Evolutionary conservation across 2,329 filamentous ascomycete genomes (phyloP), one percentile per base, ranked within the genome.

Genomic region (Penicillium verrucosum): DNA sequence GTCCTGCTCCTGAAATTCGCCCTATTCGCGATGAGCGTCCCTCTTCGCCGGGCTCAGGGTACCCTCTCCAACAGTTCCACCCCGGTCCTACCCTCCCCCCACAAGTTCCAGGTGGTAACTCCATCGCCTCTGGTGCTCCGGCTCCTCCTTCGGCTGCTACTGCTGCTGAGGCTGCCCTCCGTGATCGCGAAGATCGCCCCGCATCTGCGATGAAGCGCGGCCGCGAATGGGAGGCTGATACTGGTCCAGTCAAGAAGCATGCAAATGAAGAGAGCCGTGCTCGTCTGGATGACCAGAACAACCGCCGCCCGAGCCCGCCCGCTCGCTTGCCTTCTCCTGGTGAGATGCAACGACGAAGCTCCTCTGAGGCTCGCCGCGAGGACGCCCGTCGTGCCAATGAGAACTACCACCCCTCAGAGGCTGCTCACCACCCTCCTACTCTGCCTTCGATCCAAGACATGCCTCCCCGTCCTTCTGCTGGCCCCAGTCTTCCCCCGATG

Each of bases 181-280:
- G 84, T 50, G 84, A 87, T 46, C 74, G 82, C 27, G 89, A 96
- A 54, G 84, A 87, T 41, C 84, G 92, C n/a, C 90, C 92, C 18
- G 77, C 88, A 1, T 95, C 91, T 37, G 89, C 80, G 2, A 81
- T 90, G 56, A 99, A 99, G 81, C 85, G 94, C 56, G 83, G 87
- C 72, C 87, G 92, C 47, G 94, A 97, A 69, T 97, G 94, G 92
- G 94, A 97, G 64, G 89, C 93, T 36, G 91, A 95, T 36, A 77
- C 86, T 4, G 81, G 73, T 12, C 75, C 77, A 7, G 66, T 82
- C 43, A 96, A 97, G 79, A 97, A 97, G 78, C 86, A 89, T 59
- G 88, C 90, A 10, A 96, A 87, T 38, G 93, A 97, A 5, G 92
- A 97, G 73, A 91, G 84, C 62, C 87, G 93, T 42, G 90, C 90